phyloP scores from a whole-genome alignment of 345 rosid species.

The Gossypium turneri region DNA sequence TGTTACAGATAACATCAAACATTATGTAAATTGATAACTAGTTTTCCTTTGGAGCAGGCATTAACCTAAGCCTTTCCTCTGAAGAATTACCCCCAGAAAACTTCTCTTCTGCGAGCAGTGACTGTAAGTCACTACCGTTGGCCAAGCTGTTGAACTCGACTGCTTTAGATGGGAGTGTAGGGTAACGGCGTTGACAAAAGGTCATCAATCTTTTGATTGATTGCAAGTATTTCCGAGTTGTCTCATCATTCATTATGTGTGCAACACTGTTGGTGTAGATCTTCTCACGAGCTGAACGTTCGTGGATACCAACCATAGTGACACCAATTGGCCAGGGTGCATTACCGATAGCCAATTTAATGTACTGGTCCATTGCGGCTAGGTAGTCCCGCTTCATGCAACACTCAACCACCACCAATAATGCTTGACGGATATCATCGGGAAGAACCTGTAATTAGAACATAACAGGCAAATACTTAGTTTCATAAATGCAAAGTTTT shows the following conservation, averaged over 20 bases:
- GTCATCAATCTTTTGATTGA: conserved; percentile 94
- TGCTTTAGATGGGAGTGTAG: conserved; percentile 88
- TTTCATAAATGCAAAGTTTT: background rate
- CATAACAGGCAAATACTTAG: background rate
- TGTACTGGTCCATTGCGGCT: conserved; percentile 97
- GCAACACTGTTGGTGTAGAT: conserved; percentile 95
- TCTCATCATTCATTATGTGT: conserved; percentile 98
- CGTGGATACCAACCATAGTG: conserved; percentile 99
- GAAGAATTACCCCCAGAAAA: conserved; percentile 35
- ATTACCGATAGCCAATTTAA: conserved; percentile 87
- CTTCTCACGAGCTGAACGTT: conserved; percentile 98
- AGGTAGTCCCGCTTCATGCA: conserved; percentile 91
- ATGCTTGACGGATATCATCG: conserved; percentile 79
- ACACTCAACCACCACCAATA: conserved; percentile 70
- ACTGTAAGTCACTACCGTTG: conserved; percentile 87
- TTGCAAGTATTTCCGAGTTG: conserved; percentile 92
- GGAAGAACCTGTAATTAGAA: conserved; percentile 60
- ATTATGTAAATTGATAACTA: conserved; percentile 22
- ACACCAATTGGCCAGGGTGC: conserved; percentile 99
- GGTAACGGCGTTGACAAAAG: conserved; percentile 89
- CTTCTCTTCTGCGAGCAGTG: conserved; percentile 77
- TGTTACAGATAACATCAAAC: background rate
- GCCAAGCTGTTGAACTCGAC: conserved; percentile 98
- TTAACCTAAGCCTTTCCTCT: conserved; percentile 61
- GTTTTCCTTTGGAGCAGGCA: conserved; percentile 62